Evolutionary conservation across 176 grass and related monocot genomes (phyloP).

Genomic region (Dactylis glomerata): DNA sequence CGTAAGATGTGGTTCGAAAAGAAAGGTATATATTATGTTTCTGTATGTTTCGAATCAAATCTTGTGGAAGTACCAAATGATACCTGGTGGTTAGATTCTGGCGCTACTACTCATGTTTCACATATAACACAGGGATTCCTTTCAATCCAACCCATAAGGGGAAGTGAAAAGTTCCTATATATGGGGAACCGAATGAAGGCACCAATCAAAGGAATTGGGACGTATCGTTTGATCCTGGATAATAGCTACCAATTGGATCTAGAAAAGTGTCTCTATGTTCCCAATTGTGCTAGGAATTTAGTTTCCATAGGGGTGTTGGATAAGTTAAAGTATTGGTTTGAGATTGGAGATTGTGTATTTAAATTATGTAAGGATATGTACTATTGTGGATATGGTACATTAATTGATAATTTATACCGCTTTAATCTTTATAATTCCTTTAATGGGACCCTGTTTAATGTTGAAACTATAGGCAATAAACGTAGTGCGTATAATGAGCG

Average conservation of each 20-base stretch:
- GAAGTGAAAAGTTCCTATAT: too few species aligned
- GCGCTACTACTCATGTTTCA: slow-evolving; percentile 3
- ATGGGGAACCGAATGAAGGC: not conserved
- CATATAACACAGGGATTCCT: not conserved
- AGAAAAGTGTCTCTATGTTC: not conserved
- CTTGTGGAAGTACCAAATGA: not conserved
- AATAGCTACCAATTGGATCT: not conserved
- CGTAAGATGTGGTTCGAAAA: too few species aligned
- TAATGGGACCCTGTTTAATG: too few species aligned
- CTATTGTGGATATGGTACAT: too few species aligned
- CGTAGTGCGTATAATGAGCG: too few species aligned
- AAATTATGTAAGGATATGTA: too few species aligned
- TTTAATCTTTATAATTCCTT: too few species aligned
- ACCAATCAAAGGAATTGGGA: not conserved
- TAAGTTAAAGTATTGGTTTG: not conserved
- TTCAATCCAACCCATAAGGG: slow-evolving; percentile 19
- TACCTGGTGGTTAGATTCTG: slow-evolving; percentile 14
- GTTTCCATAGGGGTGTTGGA: slow-evolving; percentile 3
- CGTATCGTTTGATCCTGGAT: slow-evolving; percentile 10
- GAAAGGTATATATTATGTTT: too few species aligned
- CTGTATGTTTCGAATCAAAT: not conserved
- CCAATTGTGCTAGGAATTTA: slow-evolving; percentile 14
- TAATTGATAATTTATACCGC: too few species aligned
- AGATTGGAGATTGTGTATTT: not conserved
- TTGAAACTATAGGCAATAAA: too few species aligned